Evolutionary conservation across 176 grass and related monocot genomes (phyloP).

Genomic region (Oryza australiensis): DNA sequence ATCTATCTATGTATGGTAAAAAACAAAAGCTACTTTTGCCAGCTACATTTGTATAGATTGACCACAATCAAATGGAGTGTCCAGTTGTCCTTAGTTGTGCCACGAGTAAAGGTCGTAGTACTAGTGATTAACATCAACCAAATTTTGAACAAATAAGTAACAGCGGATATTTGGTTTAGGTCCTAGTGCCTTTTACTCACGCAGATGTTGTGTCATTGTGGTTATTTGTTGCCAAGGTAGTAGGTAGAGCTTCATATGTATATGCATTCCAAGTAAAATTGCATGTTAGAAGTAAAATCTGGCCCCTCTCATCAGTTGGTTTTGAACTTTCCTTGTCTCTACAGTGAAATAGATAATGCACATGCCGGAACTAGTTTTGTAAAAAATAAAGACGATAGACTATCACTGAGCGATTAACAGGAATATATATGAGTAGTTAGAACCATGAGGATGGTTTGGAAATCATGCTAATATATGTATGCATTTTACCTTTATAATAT

Average conservation of each 20-base stretch:
- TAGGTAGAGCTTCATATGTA: not conserved
- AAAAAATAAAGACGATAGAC: not conserved
- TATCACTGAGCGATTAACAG: not conserved
- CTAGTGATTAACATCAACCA: not conserved
- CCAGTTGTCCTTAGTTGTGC: not conserved
- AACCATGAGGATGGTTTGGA: not conserved
- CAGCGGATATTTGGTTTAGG: not conserved
- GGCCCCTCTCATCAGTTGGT: not conserved
- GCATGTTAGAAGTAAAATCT: not conserved
- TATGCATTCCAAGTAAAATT: slow-evolving; percentile 11
- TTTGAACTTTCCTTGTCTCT: not conserved
- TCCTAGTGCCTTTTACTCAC: not conserved
- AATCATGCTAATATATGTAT: not conserved
- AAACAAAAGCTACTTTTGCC: slow-evolving; percentile 11
- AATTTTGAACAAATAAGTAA: not conserved
- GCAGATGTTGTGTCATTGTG: not conserved
- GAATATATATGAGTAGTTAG: not conserved
- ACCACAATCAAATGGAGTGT: not conserved
- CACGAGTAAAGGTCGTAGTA: not conserved
- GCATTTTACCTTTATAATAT: not conserved
- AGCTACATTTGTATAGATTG: slow-evolving; percentile 13
- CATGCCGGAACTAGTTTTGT: slow-evolving; percentile 5
- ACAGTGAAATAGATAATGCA: slow-evolving; percentile 1
- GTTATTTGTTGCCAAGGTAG: slow-evolving; percentile 7
- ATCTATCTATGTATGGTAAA: not conserved